These are phyloP conservation scores for Amylocarpus encephaloides DNA, from an alignment of 2,329 filamentous ascomycete genomes.

Conservation along the genomic window DNA sequence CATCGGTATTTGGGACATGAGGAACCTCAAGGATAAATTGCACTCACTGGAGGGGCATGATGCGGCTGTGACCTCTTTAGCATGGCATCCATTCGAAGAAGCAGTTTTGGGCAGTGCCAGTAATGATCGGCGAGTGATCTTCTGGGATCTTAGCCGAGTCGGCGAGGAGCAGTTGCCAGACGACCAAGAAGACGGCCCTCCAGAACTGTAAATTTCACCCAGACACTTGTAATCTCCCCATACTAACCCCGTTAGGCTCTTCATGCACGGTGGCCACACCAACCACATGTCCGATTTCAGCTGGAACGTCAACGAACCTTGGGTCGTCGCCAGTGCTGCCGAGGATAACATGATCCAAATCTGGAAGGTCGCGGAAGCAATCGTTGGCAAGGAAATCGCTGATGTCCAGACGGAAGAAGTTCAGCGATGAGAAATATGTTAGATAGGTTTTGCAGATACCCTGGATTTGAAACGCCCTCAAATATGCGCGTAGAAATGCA, in stretches of 20 bases:
- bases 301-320: conserved; percentile 96
- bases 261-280: conserved; percentile 98
- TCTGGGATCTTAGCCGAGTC: conserved; percentile 90
- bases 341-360: conserved; percentile 97
- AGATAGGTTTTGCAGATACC: conserved; percentile 15
- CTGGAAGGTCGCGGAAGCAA: conserved; percentile 80
- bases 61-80: conserved; percentile 83
- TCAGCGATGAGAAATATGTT: conserved; percentile 43
- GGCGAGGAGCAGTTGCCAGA: conserved; percentile 94
- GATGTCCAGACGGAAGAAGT: conserved; percentile 73
- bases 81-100: conserved; percentile 91
- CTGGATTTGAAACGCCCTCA: conserved; percentile 1
- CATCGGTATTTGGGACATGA: conserved; percentile 89
- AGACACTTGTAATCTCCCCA: background rate
- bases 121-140: conserved; percentile 88
- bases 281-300: conserved; percentile 95
- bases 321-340: conserved; percentile 91
- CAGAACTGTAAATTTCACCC: conserved; percentile 67
- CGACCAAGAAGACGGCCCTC: conserved; percentile 88
- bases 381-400: conserved; percentile 70
- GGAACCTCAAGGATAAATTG: conserved; percentile 82
- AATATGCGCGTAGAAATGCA: background rate
- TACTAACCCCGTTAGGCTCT: conserved; percentile 51
- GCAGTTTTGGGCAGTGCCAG: conserved; percentile 84
- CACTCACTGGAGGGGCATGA: conserved; percentile 85